These are phyloP conservation scores for Mercurialis annua DNA, from an alignment of 345 rosid species.

Conservation along the genomic window DNA sequence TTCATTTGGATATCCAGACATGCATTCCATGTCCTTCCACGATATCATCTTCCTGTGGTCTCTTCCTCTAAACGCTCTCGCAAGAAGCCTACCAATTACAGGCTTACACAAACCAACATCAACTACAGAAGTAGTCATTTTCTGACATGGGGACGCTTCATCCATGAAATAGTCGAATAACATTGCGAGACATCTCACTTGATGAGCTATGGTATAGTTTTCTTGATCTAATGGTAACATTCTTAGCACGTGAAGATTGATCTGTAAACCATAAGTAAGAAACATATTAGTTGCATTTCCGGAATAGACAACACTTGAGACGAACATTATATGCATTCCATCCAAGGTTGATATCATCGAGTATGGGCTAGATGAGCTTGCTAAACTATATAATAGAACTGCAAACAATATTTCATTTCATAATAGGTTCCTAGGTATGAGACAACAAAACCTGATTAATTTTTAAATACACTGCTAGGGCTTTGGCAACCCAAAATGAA, in stretches of 20 bases:
- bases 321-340: neutral
- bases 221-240: conserved; percentile 58
- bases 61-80: conserved; percentile 82
- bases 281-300: neutral
- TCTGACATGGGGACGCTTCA: conserved; percentile 47
- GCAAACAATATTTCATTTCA: neutral
- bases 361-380: neutral
- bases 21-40: conserved; percentile 71
- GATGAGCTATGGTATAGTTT: conserved; percentile 61
- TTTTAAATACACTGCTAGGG: too few relatives aligned
- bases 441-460: neutral
- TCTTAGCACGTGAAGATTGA: conserved; percentile 74
- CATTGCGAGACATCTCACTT: conserved; percentile 73
- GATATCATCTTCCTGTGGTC: conserved; percentile 88
- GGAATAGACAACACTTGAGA: neutral
- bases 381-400: neutral
- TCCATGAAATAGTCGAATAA: conserved; percentile 74
- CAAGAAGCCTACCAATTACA: conserved; percentile 61
- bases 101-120: conserved; percentile 88
- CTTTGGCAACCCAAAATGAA: too few relatives aligned
- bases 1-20: conserved; percentile 36
- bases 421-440: neutral
- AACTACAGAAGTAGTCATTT: conserved; percentile 50
- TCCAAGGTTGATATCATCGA: neutral
- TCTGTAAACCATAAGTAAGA: conserved; percentile 38